A percentile compares a stretch with the other conserved stretches of the same genome.
Evolutionary conservation across 2,329 filamentous ascomycete genomes (phyloP).

Genomic region (Dactylellina sp.): DNA sequence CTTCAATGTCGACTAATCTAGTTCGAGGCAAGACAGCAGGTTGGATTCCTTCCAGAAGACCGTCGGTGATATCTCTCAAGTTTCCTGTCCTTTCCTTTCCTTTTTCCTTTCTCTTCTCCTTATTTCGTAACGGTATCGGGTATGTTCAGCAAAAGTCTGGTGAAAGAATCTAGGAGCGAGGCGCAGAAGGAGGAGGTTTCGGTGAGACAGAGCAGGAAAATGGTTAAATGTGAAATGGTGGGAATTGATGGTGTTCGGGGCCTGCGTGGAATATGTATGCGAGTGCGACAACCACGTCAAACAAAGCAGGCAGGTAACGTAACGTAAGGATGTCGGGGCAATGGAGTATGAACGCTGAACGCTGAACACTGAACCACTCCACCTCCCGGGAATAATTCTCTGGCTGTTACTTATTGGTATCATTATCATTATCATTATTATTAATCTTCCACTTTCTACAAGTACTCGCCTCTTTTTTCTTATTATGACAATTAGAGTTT

Average conservation of each 20-base stretch:
- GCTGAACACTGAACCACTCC: too few relatives aligned
- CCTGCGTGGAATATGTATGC: slow-evolving; percentile 6
- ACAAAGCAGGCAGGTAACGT: background rate
- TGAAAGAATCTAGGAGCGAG: slow-evolving; percentile 29
- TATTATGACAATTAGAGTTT: too few relatives aligned
- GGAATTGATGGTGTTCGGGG: slow-evolving; percentile 28
- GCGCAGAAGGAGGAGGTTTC: slow-evolving; percentile 17
- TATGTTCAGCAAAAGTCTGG: background rate
- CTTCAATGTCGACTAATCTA: slow-evolving; percentile 41
- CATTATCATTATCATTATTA: too few relatives aligned
- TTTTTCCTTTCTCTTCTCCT: slow-evolving; percentile 14
- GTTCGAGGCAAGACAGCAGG: slow-evolving; percentile 58
- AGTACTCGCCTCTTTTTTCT: too few relatives aligned
- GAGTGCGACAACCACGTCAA: background rate
- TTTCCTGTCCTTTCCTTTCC: slow-evolving; percentile 1
- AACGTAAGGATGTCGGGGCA: slow-evolving; percentile 1
- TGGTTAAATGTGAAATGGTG: slow-evolving; percentile 32
- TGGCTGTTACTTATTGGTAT: too few relatives aligned
- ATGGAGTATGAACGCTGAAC: too few relatives aligned
- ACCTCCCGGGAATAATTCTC: too few relatives aligned
- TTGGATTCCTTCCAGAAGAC: slow-evolving; percentile 38
- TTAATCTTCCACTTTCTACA: too few relatives aligned
- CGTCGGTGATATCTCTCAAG: background rate
- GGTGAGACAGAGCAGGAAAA: slow-evolving; percentile 9
- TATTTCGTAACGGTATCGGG: slow-evolving; percentile 28